Evolutionary conservation across 768 basidiomycete genomes (phyloP), one percentile per base, ranked within the genome.

Genomic region (Psilocybe azurescens): DNA sequence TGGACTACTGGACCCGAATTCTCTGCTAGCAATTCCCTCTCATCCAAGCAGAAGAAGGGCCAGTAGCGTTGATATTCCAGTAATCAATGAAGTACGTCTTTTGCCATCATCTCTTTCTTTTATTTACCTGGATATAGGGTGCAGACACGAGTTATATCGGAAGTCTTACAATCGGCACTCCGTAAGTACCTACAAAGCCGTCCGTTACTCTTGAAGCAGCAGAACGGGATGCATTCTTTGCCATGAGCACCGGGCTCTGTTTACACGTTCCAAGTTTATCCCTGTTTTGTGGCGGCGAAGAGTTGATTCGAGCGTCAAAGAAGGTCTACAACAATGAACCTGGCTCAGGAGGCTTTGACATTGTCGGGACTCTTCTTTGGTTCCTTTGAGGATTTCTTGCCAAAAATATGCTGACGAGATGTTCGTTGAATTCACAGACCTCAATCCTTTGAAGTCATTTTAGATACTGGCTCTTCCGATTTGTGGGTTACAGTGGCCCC

Each of bases 401-500:
- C 2, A 24, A 39, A 47, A 30, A 16, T 60, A 28, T 36, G 32
- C 6, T 33, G 52, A 41, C 38, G 29, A 53, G 60, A 53, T 59
- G 50, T 53, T 33, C 38, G 66, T 46, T 46, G 50, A 51, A 58
- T 44, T 30, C 6, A 33, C 63, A 90, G 88, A 13, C 73, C 87
- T 0, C 93, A 95, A 73, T 44, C 77, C 2, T 90, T 97, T 70
- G 79, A 88, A 57, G 80, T 97, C 58, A 86, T 97, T 57, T 84
- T 98, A 33, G 97, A 98, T 74, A 98, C 97, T 0, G 95, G 95
- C 14, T 94, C 91, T 0, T 87, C 87, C 24, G 97, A 98, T 74
- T 78, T 98, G 3, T 99, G 95, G 96, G 82, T 99, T 7, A 88
- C 89, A 0, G 80, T 81, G 14, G 71, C 75, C 1, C 53, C 69